Conservation (phyloP, 306 rosid species). For the Begonia peltatifolia region DNA sequence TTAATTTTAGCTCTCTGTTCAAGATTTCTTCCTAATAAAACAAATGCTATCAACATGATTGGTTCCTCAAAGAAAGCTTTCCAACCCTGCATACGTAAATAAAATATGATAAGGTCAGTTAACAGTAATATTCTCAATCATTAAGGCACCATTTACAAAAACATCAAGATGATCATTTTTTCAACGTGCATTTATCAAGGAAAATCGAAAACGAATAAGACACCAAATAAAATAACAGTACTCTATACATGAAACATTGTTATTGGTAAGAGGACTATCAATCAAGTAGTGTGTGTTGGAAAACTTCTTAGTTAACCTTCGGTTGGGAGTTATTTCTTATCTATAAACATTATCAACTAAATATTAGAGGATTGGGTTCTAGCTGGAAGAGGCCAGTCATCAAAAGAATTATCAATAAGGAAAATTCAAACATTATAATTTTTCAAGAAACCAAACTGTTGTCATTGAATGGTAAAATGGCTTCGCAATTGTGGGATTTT, state of each 20-base stretch:
- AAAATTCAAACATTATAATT: not conserved
- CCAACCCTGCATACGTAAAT: constrained; percentile 60
- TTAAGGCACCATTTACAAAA: no score
- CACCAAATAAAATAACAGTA: no score
- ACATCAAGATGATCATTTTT: no score
- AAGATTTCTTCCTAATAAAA: constrained; percentile 89
- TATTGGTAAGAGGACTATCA: no score
- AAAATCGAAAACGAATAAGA: no score
- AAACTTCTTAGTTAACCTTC: no score
- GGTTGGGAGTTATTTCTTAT: no score
- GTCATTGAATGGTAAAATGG: not conserved
- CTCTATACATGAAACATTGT: no score
- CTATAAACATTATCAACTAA: not conserved
- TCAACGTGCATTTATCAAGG: no score
- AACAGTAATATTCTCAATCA: no score
- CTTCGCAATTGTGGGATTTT: no score
- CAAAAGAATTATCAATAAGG: not conserved
- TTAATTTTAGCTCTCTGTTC: constrained; percentile 95
- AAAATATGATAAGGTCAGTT: constrained; percentile 4
- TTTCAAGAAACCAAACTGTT: not conserved
- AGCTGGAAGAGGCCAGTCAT: not conserved
- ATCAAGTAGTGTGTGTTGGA: no score
- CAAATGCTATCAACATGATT: constrained; percentile 93
- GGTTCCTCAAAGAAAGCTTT: constrained; percentile 97
- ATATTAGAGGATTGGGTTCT: not conserved